These are phyloP conservation scores for Fagus sylvatica DNA, from an alignment of 306 rosid species.

Conservation along the genomic window DNA sequence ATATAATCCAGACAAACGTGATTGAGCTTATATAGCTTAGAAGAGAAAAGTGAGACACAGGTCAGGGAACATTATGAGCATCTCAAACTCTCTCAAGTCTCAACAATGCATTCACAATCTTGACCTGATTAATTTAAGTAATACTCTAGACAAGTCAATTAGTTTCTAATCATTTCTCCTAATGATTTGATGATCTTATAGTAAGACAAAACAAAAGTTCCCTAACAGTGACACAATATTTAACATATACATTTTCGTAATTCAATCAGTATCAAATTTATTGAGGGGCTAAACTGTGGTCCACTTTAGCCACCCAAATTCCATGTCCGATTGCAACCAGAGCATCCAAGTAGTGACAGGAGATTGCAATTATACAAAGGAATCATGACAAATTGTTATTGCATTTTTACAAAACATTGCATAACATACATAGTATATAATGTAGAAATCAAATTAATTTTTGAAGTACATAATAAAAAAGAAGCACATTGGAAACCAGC, in stretches of 20 bases:
- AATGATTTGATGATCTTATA: no score
- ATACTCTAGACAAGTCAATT: no score
- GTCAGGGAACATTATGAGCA: not conserved
- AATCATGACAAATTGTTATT: not conserved
- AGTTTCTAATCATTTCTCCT: no score
- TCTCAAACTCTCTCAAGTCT: not conserved
- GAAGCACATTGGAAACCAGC: not conserved
- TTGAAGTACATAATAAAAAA: not conserved
- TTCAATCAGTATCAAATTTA: not conserved
- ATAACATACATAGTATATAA: not conserved
- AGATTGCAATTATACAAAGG: not conserved
- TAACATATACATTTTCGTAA: not conserved
- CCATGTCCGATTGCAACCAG: not conserved
- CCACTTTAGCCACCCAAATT: not conserved
- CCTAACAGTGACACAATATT: not conserved
- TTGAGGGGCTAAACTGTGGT: not conserved
- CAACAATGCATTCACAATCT: not conserved
- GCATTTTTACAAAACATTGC: not conserved
- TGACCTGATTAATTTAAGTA: not conserved
- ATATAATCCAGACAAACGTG: not conserved
- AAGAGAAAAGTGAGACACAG: not conserved
- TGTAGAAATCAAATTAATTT: not conserved
- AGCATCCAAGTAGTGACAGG: not conserved
- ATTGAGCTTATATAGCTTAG: not conserved
- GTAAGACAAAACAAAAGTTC: not conserved